These are phyloP conservation scores for Hyparrhenia diplandra DNA, from an alignment of 176 grass and related monocot species.

Conservation along the genomic window DNA sequence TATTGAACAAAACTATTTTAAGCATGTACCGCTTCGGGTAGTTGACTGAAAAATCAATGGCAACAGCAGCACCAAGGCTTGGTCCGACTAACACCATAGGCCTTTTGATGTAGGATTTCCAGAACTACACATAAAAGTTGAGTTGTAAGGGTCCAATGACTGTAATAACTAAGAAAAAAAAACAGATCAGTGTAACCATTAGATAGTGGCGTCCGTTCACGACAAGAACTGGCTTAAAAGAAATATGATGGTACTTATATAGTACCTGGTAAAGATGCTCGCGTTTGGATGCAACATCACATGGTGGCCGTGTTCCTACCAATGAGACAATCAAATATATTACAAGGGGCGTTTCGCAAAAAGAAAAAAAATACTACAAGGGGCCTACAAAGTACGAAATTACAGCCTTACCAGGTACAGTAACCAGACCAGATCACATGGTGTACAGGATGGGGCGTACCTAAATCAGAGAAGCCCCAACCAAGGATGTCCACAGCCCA, in stretches of 20 bases:
- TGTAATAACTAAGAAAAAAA: background rate
- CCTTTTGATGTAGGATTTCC: conserved; percentile 80
- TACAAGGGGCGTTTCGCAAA: no score
- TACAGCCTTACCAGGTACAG: conserved; percentile 17
- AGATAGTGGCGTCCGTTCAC: background rate
- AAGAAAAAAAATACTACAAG: no score
- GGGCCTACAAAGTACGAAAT: background rate
- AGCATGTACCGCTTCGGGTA: conserved; percentile 66
- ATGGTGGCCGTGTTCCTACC: conserved; percentile 60
- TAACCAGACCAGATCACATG: background rate
- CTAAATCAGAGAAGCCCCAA: conserved; percentile 96
- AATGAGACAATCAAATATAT: conserved; percentile 14
- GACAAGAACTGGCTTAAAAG: no score
- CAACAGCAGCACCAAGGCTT: conserved; percentile 90
- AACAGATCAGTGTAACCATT: background rate
- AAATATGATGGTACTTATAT: background rate
- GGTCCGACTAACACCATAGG: conserved; percentile 92
- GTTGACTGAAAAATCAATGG: conserved; percentile 80
- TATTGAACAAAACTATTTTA: background rate
- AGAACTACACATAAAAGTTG: conserved; percentile 48
- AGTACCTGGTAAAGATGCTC: conserved; percentile 86
- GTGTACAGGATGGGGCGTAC: conserved; percentile 18
- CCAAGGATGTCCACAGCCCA: conserved; percentile 99
- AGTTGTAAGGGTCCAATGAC: conserved; percentile 11
- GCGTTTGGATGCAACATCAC: conserved; percentile 64